Percentiles rank a stretch among this genome's conserved stretches.
These are phyloP conservation scores for Amniculicola lignicola DNA, from an alignment of 495 filamentous ascomycete species.

Conservation along the genomic window DNA sequence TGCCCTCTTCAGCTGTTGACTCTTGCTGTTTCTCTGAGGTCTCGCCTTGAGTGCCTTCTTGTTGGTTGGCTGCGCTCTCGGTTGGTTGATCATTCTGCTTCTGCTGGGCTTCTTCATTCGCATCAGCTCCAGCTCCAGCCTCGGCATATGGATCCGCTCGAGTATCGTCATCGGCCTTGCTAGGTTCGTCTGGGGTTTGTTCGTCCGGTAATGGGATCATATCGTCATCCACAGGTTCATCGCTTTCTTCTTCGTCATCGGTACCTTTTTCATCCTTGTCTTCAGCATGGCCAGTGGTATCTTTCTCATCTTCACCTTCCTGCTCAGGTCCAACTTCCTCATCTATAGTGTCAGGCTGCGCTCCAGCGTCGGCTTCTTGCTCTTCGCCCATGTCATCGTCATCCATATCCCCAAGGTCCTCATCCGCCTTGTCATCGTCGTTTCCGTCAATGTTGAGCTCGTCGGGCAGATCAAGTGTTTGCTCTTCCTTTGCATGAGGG, in stretches of 20 bases:
- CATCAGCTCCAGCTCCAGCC: slow-evolving; percentile 26
- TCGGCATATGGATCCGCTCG: slow-evolving; percentile 27
- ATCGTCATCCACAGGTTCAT: slow-evolving; percentile 42
- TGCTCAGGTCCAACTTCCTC: slow-evolving; percentile 61
- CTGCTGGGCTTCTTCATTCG: slow-evolving; percentile 30
- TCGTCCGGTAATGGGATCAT: slow-evolving; percentile 34
- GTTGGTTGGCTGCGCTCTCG: slow-evolving; percentile 27
- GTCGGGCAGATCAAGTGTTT: slow-evolving; percentile 63
- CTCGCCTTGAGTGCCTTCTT: slow-evolving; percentile 33
- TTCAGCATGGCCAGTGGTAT: slow-evolving; percentile 45
- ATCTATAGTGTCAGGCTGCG: slow-evolving; percentile 22
- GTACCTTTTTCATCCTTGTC: slow-evolving; percentile 45
- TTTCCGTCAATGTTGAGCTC: slow-evolving; percentile 67
- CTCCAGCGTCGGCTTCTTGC: slow-evolving; percentile 26
- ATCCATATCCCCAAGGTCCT: slow-evolving; percentile 50
- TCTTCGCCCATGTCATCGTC: slow-evolving; percentile 54
- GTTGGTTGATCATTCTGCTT: slow-evolving; percentile 27
- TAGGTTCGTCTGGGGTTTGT: slow-evolving; percentile 14
- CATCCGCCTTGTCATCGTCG: slow-evolving; percentile 25
- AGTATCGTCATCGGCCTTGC: slow-evolving; percentile 12
- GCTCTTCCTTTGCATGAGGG: slow-evolving; percentile 69
- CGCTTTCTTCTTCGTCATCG: slow-evolving; percentile 37
- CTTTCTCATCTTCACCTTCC: slow-evolving; percentile 41
- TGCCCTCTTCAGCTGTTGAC: slow-evolving; percentile 26
- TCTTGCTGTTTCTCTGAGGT: slow-evolving; percentile 29